A percentile compares a stretch with the other conserved stretches of the same genome.
Conservation (phyloP, 805 yeast species). For the Yarrowia keelungensis region DNA sequence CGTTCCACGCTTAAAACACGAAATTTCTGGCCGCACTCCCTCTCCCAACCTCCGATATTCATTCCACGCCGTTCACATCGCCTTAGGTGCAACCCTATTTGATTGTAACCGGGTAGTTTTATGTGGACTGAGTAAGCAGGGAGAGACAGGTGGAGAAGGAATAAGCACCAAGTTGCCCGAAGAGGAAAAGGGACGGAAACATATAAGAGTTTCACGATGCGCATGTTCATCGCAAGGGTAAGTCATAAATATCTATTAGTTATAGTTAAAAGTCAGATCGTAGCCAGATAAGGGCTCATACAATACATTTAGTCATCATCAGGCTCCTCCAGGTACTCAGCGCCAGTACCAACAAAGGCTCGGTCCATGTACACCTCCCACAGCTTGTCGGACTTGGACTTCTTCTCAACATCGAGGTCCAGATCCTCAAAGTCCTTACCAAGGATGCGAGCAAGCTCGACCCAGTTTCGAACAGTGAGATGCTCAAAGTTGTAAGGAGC, state of each 20-base stretch:
- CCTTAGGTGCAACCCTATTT: slow-evolving; percentile 12
- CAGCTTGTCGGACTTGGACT: slow-evolving; percentile 39
- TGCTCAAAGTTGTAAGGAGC: slow-evolving; percentile 60
- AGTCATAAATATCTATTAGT: slow-evolving; percentile 19
- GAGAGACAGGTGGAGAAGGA: not conserved
- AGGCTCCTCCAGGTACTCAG: slow-evolving; percentile 52
- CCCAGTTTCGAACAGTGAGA: slow-evolving; percentile 68
- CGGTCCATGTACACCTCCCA: slow-evolving; percentile 60
- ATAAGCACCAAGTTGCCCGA: not conserved
- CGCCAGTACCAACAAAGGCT: slow-evolving; percentile 70
- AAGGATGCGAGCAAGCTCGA: slow-evolving; percentile 54
- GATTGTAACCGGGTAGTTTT: slow-evolving; percentile 19
- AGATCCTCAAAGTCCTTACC: slow-evolving; percentile 21
- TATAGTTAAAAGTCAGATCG: slow-evolving; percentile 2
- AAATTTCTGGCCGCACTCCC: not conserved
- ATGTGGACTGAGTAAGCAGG: slow-evolving; percentile 28
- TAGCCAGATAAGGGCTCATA: not conserved
- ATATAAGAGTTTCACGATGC: no score
- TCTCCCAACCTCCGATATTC: not conserved
- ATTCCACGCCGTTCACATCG: not conserved
- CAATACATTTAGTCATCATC: slow-evolving; percentile 11
- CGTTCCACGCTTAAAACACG: slow-evolving; percentile 2
- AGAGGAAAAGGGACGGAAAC: not conserved
- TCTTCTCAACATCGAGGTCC: slow-evolving; percentile 40
- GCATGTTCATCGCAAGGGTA: not conserved